Evolutionary conservation across 768 basidiomycete species (phyloP), one percentile per base, ranked within the genome.

Genomic region (Asterophora parasitica): DNA sequence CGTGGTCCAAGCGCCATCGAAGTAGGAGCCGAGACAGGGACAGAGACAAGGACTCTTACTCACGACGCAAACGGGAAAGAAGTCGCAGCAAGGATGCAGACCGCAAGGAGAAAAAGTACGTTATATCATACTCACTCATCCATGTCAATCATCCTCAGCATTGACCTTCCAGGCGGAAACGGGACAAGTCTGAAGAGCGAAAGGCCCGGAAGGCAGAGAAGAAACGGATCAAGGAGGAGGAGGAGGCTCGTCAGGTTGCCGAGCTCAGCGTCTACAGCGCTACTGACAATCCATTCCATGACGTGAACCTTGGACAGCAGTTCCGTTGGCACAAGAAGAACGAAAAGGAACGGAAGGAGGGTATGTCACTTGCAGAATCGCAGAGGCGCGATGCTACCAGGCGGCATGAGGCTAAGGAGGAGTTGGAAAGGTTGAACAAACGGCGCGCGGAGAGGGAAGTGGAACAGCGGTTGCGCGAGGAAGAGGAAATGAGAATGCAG

Each of bases 271-370:
- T 96, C 55, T 98, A 98, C 73, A 93, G 92, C 56, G 90, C 93
- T 39, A 83, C 85, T 10, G 94, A 98, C 74, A 99, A 98, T 61
- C 96, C 96, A 0, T 99, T 98, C 73, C 92, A 96, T 68, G 96
- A 98, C 58, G 85, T 91, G 52, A 97, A 98, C 65, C 84, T 98
- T 27, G 87, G 85, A 16, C 91, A 97, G 62, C 92, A 94, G 64
- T 99, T 99, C 67, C 83, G 88, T 49, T 99, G 96, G 96, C 90
- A 93, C 70, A 99, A 99, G 76, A 99, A 99, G 73, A 80, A 83
- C 20, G 96, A 99, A 65, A 92, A 92, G 72, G 96, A 99, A 64
- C 79, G 82, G 59, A 97, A 95, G 68, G 70, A 81, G 50, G 96
- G 96, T 1, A 60, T 98, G 41, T 79, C 83, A 0, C 59, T 82